Base-by-base conservation (phyloP, 164 flowering plant genomes). In the Amborella trichopoda region DNA sequence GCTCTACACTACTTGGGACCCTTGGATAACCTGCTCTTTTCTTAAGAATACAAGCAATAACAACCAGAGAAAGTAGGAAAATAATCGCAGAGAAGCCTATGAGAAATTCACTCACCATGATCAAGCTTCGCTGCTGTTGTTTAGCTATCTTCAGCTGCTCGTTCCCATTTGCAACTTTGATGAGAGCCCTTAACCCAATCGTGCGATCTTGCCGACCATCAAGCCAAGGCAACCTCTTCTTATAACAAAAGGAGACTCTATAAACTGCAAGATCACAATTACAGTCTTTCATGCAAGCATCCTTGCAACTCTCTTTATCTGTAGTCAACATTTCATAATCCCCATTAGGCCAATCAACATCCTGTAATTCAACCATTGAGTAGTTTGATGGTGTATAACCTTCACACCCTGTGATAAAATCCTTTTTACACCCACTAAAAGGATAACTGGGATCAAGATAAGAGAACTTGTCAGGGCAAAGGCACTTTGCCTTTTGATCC, bases 391-490 rank as follows among this genome's bases (percentile, higher is more conserved):
- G 18, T 19, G 20, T 38, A 13, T 26, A 10, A 4, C 5, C 26
- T 26, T 14, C 34, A 10, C 46, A 50, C 12, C 54, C 22, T 17
- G 22, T 23, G 10, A 12, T 6, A 17, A 50, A 40, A 8, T 50
- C 37, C n/a, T 26, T 36, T 17, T 26, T 40, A 12, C 46, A 50
- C 3, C 38, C 54, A 14, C 22, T 19, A 16, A 16, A 24, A 5
- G 17, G 20, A 24, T 50, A 16, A 8, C 20, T 38, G 2, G 45
- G 54, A 19, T 50, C 54, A 9, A 50, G 6, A 23, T 34, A 54
- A 9, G 49, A 14, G 44, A 68, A 76, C 28, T 69, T 58, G 1
- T 46, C 45, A 21, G 77, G 77, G 51, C 81, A 79, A 1, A 27
- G 18, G 42, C 84, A 75, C 9, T 0, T 36, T 16, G 72, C 60